Conservation (phyloP, 1,284 basidiomycete genomes). For the Abortiporus biennis region DNA sequence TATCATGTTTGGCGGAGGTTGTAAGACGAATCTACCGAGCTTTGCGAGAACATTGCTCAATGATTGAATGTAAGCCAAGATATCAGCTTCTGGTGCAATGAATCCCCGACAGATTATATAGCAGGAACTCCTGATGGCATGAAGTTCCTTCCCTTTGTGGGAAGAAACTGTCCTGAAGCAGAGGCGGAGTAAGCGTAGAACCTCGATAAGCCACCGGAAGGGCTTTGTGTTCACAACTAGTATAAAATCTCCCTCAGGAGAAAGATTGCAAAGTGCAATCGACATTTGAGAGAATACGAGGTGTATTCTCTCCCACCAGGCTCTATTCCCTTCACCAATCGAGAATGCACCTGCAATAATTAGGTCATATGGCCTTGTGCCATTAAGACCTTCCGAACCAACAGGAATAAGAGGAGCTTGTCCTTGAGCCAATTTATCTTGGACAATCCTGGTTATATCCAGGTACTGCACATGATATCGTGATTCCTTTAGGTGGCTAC, state of each 20-base stretch:
- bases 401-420: background rate
- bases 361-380: slow-evolving; percentile 11
- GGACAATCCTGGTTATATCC: slow-evolving; percentile 9
- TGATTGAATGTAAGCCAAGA: too few relatives aligned
- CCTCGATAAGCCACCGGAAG: slow-evolving; percentile 13
- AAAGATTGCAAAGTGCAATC: slow-evolving; percentile 10
- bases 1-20: too few relatives aligned
- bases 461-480: slow-evolving; percentile 9
- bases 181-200: slow-evolving; percentile 10
- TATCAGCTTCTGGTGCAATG: too few relatives aligned
- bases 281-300: slow-evolving; percentile 11
- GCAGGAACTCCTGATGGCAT: slow-evolving; percentile 9
- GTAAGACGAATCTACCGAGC: too few relatives aligned
- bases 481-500: background rate
- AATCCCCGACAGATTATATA: slow-evolving; percentile 16
- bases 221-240: slow-evolving; percentile 14
- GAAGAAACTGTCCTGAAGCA: slow-evolving; percentile 10
- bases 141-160: slow-evolving; percentile 8
- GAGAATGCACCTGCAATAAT: slow-evolving; percentile 16
- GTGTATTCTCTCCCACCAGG: slow-evolving; percentile 8
- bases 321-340: slow-evolving; percentile 6
- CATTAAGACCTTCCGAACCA: background rate
- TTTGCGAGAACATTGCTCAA: too few relatives aligned
- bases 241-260: slow-evolving; percentile 9
- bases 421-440: background rate